Evolutionary conservation across 345 rosid genomes (phyloP), one percentile per base, ranked within the genome.

Genomic region (Salix brachista): DNA sequence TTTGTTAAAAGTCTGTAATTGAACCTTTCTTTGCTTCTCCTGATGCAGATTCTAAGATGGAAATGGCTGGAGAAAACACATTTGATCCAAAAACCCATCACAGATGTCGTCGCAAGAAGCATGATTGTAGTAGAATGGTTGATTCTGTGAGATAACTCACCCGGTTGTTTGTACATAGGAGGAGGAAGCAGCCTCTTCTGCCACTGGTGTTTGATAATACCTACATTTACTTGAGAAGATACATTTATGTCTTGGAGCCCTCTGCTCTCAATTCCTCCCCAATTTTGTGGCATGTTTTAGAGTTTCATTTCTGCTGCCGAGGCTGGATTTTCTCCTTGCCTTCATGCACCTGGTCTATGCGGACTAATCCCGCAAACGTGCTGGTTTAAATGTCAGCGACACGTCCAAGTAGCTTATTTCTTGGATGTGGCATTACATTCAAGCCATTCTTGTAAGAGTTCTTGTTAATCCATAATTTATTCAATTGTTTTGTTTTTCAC

Each of bases 71-170:
- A 67, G 87, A 88, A 83, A 91, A 88, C 80, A 84, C 86, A n/a
- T 91, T 93, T 6, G 95, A 93, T 76, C 89, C 86, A 78, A 96
- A 92, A 80, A 74, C 82, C n/a, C 98, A 91, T 64, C 83, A 91
- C 82, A 86, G 98, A 83, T 88, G 91, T 74, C 92, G 97, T 4
- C 89, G 94, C 36, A 93, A 93, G 93, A 92, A 94, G 84, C 90
- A 93, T 62, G 98, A 96, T 70, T 90, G 77, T 72, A 89, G 77
- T 74, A 89, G 91, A 84, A 88, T 90, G 91, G 82, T 86, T n/a
- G 88, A 86, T 70, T 73, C 92, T 32, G 74, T 85, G 78, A 87
- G 82, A 81, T 94, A 67, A 77, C 23, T 8, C 3, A n/a, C 42
- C 70, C n/a, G 46, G 62, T 3, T 56, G 61, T 0, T 58, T 26